A percentile compares a stretch with the other conserved stretches of the same genome.
Conservation (phyloP, 305 asterid genomes). For the Coffea humblotiana region DNA sequence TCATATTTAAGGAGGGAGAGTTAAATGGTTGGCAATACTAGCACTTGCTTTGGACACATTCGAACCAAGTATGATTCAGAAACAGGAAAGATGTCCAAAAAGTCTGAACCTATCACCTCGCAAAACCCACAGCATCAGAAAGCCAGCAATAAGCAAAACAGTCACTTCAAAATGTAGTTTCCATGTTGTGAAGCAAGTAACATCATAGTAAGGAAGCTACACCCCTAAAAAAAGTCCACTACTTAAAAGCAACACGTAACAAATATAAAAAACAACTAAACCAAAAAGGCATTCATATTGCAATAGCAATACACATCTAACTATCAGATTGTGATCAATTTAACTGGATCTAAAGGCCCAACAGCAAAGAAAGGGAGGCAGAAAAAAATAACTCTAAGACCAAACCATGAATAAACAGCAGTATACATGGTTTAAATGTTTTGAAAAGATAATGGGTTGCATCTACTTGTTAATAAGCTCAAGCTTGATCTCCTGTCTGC, state of each 20-base stretch:
- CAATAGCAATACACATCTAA: background rate
- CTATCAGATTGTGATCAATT: background rate
- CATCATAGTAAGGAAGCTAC: background rate
- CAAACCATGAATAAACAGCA: background rate
- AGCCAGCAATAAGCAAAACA: background rate
- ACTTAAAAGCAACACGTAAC: background rate
- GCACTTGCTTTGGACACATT: background rate
- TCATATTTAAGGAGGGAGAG: background rate
- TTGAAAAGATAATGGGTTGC: background rate
- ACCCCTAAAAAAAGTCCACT: too few relatives aligned
- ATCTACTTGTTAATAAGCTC: background rate
- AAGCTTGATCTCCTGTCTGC: conserved; percentile 9
- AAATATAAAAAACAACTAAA: background rate
- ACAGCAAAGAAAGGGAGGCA: too few relatives aligned
- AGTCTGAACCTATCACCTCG: background rate
- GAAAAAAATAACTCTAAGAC: background rate
- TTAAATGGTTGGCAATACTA: background rate
- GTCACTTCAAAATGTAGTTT: background rate
- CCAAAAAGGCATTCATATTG: background rate
- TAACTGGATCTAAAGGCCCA: background rate
- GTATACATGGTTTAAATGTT: background rate
- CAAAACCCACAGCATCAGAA: background rate
- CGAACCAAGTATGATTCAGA: background rate
- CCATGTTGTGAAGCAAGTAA: background rate
- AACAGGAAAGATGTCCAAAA: background rate